Evolutionary conservation across 2,329 filamentous ascomycete genomes (phyloP).

Genomic region (Claviceps paspali): DNA sequence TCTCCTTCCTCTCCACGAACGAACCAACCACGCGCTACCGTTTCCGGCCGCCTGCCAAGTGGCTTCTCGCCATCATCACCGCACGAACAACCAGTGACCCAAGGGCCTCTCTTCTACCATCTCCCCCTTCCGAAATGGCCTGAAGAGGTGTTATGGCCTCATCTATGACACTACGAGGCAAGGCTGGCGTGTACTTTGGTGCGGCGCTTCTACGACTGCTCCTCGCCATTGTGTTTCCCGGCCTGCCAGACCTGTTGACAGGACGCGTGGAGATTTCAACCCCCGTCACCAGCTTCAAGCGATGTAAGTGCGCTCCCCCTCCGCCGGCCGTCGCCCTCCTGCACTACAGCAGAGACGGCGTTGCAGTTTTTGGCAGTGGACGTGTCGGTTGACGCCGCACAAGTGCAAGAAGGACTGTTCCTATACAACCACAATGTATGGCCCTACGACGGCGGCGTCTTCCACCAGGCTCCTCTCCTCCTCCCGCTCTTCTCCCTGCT

Average conservation of each 20-base stretch:
- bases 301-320: slow-evolving; percentile 43
- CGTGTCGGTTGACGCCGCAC: too few species aligned
- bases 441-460: slow-evolving; percentile 86
- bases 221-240: slow-evolving; percentile 68
- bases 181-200: slow-evolving; percentile 48
- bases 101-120: neutral
- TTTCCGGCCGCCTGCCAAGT: too few species aligned
- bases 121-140: slow-evolving; percentile 2
- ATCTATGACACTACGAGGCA: slow-evolving; percentile 26
- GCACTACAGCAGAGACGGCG: neutral
- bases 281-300: slow-evolving; percentile 93
- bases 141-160: slow-evolving; percentile 9
- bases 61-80: too few species aligned
- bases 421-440: slow-evolving; percentile 93
- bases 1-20: too few species aligned
- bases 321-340: neutral
- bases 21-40: too few species aligned
- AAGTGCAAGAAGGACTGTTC: slow-evolving; percentile 92
- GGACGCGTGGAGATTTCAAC: slow-evolving; percentile 93
- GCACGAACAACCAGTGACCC: too few species aligned
- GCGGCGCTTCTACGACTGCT: slow-evolving; percentile 67
- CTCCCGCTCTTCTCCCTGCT: slow-evolving; percentile 84
- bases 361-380: too few species aligned
- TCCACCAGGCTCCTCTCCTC: slow-evolving; percentile 70
- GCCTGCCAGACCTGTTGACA: slow-evolving; percentile 69